phyloP scores from a whole-genome alignment of 345 rosid genomes.

The Lepidium sativum region DNA sequence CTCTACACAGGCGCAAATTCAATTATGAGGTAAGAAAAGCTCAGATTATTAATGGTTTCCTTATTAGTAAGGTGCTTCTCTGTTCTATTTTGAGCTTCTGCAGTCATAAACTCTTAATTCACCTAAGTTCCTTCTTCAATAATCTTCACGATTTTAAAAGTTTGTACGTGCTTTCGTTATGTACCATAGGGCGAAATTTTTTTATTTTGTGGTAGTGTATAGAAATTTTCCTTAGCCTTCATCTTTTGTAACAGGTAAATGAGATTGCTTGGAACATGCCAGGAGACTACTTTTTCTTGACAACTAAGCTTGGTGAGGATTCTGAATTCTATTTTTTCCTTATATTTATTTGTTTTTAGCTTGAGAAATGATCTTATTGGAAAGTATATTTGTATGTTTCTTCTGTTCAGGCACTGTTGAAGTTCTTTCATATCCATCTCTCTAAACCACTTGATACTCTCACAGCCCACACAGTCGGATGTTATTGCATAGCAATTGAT shows the following conservation, averaged over 20 bases:
- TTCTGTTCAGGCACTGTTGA: constrained; percentile 73
- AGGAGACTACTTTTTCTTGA: constrained; percentile 90
- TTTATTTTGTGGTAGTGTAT: not conserved
- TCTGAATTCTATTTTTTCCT: not conserved
- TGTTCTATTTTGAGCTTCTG: too few relatives aligned
- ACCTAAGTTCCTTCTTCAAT: not conserved
- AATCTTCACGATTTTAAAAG: not conserved
- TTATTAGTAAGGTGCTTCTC: not conserved
- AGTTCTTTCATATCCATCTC: constrained; percentile 78
- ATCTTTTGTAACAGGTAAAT: constrained; percentile 53
- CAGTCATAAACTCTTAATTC: too few relatives aligned
- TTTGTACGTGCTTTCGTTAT: not conserved
- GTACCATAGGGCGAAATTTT: not conserved
- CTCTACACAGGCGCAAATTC: constrained; percentile 80
- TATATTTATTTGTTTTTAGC: not conserved
- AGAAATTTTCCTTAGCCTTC: not conserved
- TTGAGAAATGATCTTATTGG: not conserved
- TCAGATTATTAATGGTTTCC: not conserved
- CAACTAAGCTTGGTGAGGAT: constrained; percentile 83
- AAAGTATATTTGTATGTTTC: not conserved
- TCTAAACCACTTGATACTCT: constrained; percentile 66
- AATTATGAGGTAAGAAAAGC: constrained; percentile 62
- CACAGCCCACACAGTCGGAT: constrained; percentile 94
- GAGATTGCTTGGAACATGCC: constrained; percentile 98
- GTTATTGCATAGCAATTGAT: constrained; percentile 94